Conservation (phyloP, 2,329 filamentous ascomycete genomes). For the Trichoderma pleuroti region DNA sequence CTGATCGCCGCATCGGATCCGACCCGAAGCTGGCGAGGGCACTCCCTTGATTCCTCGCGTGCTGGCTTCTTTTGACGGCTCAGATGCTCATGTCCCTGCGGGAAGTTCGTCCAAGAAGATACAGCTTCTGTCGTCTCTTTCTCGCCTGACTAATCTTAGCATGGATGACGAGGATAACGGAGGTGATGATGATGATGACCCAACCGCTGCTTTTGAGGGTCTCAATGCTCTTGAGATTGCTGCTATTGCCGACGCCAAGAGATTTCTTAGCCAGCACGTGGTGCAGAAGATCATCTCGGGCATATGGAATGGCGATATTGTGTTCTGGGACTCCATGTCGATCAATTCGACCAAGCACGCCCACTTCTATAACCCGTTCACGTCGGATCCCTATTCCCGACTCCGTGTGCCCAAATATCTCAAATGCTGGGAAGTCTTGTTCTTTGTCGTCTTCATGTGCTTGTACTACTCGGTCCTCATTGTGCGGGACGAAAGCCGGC, state of each 20-base stretch:
- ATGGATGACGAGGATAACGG: slow-evolving; percentile 36
- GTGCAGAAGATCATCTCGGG: slow-evolving; percentile 81
- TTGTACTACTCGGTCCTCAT: slow-evolving; percentile 87
- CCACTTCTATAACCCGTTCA: slow-evolving; percentile 66
- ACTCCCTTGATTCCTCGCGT: slow-evolving; percentile 45
- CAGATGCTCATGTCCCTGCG: slow-evolving; percentile 25
- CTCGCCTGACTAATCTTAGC: slow-evolving; percentile 46
- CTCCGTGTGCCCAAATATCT: slow-evolving; percentile 77
- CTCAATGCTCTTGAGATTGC: slow-evolving; percentile 87
- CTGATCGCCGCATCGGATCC: slow-evolving; percentile 12
- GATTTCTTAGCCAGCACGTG: slow-evolving; percentile 74
- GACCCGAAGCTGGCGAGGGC: slow-evolving; percentile 45
- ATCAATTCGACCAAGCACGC: slow-evolving; percentile 71
- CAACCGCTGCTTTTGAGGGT: slow-evolving; percentile 69
- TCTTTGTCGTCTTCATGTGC: slow-evolving; percentile 71
- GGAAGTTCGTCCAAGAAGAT: slow-evolving; percentile 45
- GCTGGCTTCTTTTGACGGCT: slow-evolving; percentile 26
- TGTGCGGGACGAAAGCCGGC: slow-evolving; percentile 60
- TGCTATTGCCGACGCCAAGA: slow-evolving; percentile 75
- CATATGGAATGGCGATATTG: slow-evolving; percentile 82
- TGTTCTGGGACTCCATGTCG: slow-evolving; percentile 80
- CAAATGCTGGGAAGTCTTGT: slow-evolving; percentile 78
- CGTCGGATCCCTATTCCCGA: slow-evolving; percentile 70
- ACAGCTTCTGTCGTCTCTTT: slow-evolving; percentile 52
- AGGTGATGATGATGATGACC: slow-evolving; percentile 53